Evolutionary conservation across 202 grass and related monocot species (phyloP), one percentile per base, ranked within the genome.

Genomic region (Zoysia matrella): DNA sequence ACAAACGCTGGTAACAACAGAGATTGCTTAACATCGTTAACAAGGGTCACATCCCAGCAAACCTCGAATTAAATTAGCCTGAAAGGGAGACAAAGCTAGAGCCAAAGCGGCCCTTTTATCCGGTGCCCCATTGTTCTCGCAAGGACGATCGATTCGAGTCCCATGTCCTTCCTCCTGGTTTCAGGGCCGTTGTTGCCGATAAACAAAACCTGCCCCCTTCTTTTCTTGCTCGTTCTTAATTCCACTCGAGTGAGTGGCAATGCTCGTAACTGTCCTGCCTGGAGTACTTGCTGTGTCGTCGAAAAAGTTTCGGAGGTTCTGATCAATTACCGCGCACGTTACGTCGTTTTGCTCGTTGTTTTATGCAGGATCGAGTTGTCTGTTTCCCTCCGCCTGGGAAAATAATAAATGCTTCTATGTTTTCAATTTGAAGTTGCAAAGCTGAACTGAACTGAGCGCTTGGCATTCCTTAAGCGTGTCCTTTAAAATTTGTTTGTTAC

Each of bases 311-410:
- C 18, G 16, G 11, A 51, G 36, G 60, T 4, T 62, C 22, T 62
- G 22, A 62, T 62, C 60, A 62, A 68, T 15, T 79, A n/a, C 15
- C 51, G 51, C 52, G 11, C 67, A 60, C 22, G 52, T 60, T 58
- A 65, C 45, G 6, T 58, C 11, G n/a, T 58, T 57, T 40, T 68
- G 42, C 44, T 60, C 5, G 0, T 46, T 22, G 40, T 43, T 47
- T 56, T 7, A 57, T 69, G 64, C 5, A 47, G 46, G 9, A 16
- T 30, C 13, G 40, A 40, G 16, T 56, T 8, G 12, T 5, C 1
- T 3, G 12, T 15, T 4, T 3, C 13, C 13, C 12, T n/a, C 22
- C 14, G 7, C 22, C 7, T 58, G 41, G 42, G 11, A 1, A 11
- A 57, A 16, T 57, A 16, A 1, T 8, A 22, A 60, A 22, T 8